A percentile compares a stretch with the other conserved stretches of the same genome.
Conservation (phyloP, 2,329 filamentous ascomycete genomes). For the Phyllosticta citribraziliensis region DNA sequence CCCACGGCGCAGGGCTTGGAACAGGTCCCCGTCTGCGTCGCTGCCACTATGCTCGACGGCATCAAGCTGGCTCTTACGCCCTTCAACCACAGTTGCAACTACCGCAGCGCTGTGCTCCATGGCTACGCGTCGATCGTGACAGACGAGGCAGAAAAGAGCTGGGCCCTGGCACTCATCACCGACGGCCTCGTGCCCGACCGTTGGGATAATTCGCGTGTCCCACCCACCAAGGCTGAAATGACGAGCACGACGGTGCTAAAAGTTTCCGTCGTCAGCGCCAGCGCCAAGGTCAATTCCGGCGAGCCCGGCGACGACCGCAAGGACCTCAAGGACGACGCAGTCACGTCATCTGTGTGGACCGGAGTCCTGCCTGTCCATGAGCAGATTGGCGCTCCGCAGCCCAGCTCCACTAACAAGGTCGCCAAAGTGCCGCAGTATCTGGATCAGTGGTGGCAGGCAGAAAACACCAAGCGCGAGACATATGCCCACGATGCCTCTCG, state of each 20-base stretch:
- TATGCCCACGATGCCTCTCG: neutral
- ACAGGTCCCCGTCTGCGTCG: slow-evolving; percentile 57
- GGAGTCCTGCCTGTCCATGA: slow-evolving; percentile 56
- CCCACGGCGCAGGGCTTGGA: slow-evolving; percentile 43
- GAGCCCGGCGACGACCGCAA: slow-evolving; percentile 51
- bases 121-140: slow-evolving; percentile 61
- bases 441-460: neutral
- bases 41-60: slow-evolving; percentile 67
- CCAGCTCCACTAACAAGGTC: slow-evolving; percentile 46
- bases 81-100: slow-evolving; percentile 77
- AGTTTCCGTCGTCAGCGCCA: slow-evolving; percentile 59
- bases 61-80: slow-evolving; percentile 70
- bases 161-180: slow-evolving; percentile 70
- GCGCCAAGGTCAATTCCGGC: slow-evolving; percentile 63
- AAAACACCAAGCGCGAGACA: neutral
- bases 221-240: slow-evolving; percentile 65
- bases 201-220: slow-evolving; percentile 61
- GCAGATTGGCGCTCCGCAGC: slow-evolving; percentile 52
- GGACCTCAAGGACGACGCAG: slow-evolving; percentile 40
- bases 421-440: neutral
- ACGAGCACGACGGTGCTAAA: slow-evolving; percentile 62
- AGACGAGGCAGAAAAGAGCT: slow-evolving; percentile 60
- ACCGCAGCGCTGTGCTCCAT: slow-evolving; percentile 70
- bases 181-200: slow-evolving; percentile 59
- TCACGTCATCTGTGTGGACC: slow-evolving; percentile 46